These are phyloP conservation scores for Neonectria hederae DNA, from an alignment of 2,329 filamentous ascomycete species.

Conservation along the genomic window DNA sequence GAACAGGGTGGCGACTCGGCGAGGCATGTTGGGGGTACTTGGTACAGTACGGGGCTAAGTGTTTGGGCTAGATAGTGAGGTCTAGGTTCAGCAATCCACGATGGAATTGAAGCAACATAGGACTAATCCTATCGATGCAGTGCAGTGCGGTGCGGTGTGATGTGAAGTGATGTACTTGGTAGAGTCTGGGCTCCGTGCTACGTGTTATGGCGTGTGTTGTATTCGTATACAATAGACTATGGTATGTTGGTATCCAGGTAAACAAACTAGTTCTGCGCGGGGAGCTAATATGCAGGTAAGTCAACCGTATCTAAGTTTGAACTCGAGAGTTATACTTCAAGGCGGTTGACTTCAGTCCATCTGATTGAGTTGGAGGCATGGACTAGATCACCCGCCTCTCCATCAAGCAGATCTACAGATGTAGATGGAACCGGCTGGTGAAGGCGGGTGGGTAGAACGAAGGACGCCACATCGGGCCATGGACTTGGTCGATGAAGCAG, in stretches of 20 bases:
- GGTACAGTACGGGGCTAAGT: neutral
- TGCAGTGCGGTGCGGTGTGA: neutral
- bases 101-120: constrained; percentile 6
- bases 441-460: constrained; percentile 24
- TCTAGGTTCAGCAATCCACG: constrained; percentile 3
- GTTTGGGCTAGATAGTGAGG: neutral
- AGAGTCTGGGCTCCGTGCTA: neutral
- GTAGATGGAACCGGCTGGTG: constrained; percentile 4
- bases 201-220: neutral
- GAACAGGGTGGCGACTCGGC: neutral
- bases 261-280: neutral
- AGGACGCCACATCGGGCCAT: constrained; percentile 27
- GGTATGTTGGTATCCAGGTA: neutral
- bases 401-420: constrained; percentile 22
- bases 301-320: neutral
- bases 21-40: neutral
- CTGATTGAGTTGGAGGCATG: neutral
- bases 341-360: neutral
- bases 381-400: neutral
- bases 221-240: neutral
- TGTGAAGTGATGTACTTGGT: neutral
- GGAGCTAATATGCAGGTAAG: neutral
- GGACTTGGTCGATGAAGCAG: constrained; percentile 22
- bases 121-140: neutral
- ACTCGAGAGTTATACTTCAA: constrained; percentile 5